Base-by-base conservation (phyloP, 2,329 filamentous ascomycete species). In the Scedosporium aurantiacum region DNA sequence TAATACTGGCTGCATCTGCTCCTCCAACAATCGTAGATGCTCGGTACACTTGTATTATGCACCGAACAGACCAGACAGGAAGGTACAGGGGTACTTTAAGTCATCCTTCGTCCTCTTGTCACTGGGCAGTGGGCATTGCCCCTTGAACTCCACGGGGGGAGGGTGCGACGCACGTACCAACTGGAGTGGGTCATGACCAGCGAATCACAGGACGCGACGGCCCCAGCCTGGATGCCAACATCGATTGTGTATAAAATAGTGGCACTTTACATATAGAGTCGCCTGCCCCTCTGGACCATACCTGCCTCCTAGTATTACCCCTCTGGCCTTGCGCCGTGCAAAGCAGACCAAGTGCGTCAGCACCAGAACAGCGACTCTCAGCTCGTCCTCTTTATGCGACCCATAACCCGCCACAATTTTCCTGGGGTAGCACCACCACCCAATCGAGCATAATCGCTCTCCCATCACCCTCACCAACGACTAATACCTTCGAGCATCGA, bases 221-320 rank as follows among this genome's bases (percentile, higher is more conserved):
- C 58, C 32, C 40, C 45, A 32, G 32, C 43, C 18, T 54, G 32
- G 27, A 58, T 57, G 18, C 54, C 25, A 27, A 28, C 64, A 66
- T 65, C 68, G 66, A 68, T 65, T 68, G 68, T 75, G 74, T 76
- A 76, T 76, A 76, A 76, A 76, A 76, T 73, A 75, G 73, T 75
- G 68, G 71, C 68, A 71, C 61, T 69, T 71, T 71, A 73, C 73
- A 74, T 74, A 76, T 75, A 75, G 72, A 72, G 71, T 70, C 70
- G 71, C 73, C 71, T 74, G 73, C 74, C 74, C 73, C 75, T 74
- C 74, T 73, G 32, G 58, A 54, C 58, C 57, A 40, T 23, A 50
- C 58, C 58, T 60, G 47, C 47, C 47, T 32, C 41, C 40, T 27
- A 60, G 58, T 60, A 60, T 60, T 55, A 60, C 58, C 47, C 50